Evolutionary conservation across 768 basidiomycete genomes (phyloP), one percentile per base, ranked within the genome.

Genomic region (Hypsizygus marmoreus): DNA sequence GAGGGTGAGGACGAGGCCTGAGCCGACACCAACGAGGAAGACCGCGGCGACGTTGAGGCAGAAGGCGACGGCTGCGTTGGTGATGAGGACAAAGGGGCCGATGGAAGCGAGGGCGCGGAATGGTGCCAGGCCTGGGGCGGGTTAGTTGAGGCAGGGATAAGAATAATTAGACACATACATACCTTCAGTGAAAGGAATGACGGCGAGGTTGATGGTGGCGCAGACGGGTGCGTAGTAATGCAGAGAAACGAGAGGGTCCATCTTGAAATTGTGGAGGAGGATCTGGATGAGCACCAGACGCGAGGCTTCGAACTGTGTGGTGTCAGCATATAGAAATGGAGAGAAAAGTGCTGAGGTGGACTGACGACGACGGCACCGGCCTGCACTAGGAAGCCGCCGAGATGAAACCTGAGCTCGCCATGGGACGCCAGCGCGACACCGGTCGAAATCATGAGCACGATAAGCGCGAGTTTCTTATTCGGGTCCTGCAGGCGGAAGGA

Each of bases 221-320:
- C 95, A 98, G 40, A 97, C 91, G 11, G 94, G 94, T 8, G 95
- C 94, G 62, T 94, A 97, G 72, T 95, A 97, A 72, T 98, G 91
- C 40, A 98, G 68, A 5, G 94, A 97, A 16, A 93, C 90, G 5
- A 97, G 80, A 0, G 95, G 95, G 61, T 97, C 93, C 95, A 98
- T 97, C 71, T 97, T 97, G 60, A 97, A 72, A 26, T 94, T 94
- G 61, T 97, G 92, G 0, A 98, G 75, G 30, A 98, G 82, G 41
- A 95, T 82, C 64, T 98, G 90, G 50, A 98, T 97, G 83, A 97
- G 93, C 17, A 98, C 93, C 10, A 98, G 80, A 30, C 95, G 88
- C 14, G 89, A 88, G 1, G 92, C 88, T 68, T 99, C 95, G 61
- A 97, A 97, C 84, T 88, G 60, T 14, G 33, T 12, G 7, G 25